A percentile compares a stretch with the other conserved stretches of the same genome.
These are phyloP conservation scores for Acanthamoeba polyphaga DNA, from an alignment of 208 protist species.

Conservation along the genomic window DNA sequence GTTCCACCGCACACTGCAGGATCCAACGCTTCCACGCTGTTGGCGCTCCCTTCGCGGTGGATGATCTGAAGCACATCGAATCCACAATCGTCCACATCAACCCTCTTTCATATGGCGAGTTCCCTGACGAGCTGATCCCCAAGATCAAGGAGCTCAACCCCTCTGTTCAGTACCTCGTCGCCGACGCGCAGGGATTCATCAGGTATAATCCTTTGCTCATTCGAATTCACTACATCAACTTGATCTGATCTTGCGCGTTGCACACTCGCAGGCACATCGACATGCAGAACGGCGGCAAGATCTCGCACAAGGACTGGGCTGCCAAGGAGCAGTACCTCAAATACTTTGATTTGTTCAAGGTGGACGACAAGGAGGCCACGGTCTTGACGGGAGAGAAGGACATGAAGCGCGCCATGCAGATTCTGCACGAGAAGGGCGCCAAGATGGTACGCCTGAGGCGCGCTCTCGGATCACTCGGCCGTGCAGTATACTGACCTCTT, in stretches of 20 bases:
- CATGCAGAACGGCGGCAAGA: conserved; percentile 33
- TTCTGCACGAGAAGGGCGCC: conserved; percentile 25
- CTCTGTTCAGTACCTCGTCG: conserved; percentile 2
- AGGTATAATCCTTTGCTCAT: not conserved
- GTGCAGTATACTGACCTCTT: not conserved
- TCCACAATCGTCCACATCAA: conserved; percentile 66
- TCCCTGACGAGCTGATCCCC: conserved; percentile 65
- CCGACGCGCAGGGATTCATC: conserved; percentile 57
- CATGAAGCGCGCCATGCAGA: not conserved
- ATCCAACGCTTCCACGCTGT: conserved; percentile 58
- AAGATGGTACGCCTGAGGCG: not conserved
- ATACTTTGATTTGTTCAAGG: conserved; percentile 55
- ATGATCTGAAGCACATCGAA: conserved; percentile 22
- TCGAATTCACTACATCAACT: not conserved
- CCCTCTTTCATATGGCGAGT: conserved; percentile 58
- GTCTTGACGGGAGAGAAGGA: conserved; percentile 19
- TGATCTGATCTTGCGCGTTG: too few relatives aligned
- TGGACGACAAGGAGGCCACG: conserved; percentile 57
- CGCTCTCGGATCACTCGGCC: not conserved
- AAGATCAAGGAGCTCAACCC: conserved; percentile 56
- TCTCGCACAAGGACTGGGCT: conserved; percentile 46
- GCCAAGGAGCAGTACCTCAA: conserved; percentile 49
- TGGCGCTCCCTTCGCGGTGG: conserved; percentile 33
- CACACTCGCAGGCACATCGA: not conserved
- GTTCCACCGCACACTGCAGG: not conserved